A percentile compares a stretch with the other conserved stretches of the same genome.
Conservation (phyloP, 495 filamentous ascomycete species). For the Aspergillus avenaceus region DNA sequence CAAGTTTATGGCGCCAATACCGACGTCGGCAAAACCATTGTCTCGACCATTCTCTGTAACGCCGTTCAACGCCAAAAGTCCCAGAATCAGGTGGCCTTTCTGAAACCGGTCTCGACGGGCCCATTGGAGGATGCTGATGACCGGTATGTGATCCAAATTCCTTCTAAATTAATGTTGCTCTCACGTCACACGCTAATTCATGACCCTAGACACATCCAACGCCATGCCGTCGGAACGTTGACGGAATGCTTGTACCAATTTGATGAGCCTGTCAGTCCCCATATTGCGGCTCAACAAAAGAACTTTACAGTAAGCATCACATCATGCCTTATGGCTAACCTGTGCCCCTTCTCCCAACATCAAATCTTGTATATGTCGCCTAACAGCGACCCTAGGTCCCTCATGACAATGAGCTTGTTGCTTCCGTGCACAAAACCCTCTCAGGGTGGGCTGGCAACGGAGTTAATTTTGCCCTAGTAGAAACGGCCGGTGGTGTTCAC, state of each 20-base stretch:
- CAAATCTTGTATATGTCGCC: no score
- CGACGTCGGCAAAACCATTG: conserved; percentile 74
- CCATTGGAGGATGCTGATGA: conserved; percentile 63
- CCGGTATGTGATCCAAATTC: conserved; percentile 34
- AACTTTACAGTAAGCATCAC: conserved; percentile 16
- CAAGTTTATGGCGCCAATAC: conserved; percentile 80
- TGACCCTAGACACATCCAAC: conserved; percentile 50
- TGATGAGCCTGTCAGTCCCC: conserved; percentile 66
- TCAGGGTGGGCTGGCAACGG: conserved; percentile 34
- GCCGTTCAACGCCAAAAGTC: conserved; percentile 42
- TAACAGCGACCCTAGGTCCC: conserved; percentile 30
- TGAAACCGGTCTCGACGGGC: conserved; percentile 77
- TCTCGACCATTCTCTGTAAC: conserved; percentile 65
- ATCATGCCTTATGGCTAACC: no score
- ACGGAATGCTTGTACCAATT: conserved; percentile 67
- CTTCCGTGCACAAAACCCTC: conserved; percentile 43
- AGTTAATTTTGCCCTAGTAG: conserved; percentile 53
- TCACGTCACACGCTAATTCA: background rate
- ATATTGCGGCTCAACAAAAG: conserved; percentile 56
- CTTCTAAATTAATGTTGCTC: background rate
- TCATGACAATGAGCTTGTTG: conserved; percentile 43
- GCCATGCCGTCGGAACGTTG: conserved; percentile 44
- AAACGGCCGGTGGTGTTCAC: conserved; percentile 74
- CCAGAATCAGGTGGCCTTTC: conserved; percentile 49
- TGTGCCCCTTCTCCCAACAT: background rate